Evolutionary conservation across 306 rosid genomes (phyloP).

Genomic region (Medicago arabica): DNA sequence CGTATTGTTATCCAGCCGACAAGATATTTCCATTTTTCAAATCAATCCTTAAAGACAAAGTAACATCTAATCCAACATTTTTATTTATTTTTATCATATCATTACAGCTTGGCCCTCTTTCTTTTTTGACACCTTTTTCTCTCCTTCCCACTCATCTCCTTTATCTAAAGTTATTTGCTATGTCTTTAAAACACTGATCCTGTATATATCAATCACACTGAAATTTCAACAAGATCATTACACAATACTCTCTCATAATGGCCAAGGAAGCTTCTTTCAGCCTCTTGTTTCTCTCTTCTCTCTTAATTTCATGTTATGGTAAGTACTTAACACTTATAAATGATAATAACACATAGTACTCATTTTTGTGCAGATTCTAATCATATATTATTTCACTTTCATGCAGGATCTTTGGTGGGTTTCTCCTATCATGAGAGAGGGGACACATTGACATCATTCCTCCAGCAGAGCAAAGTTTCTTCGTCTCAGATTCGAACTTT

Average conservation of each 20-base stretch:
- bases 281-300: slow-evolving; percentile 62
- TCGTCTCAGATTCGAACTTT: slow-evolving; percentile 58
- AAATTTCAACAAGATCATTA: slow-evolving; percentile 37
- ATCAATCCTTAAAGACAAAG: slow-evolving; percentile 69
- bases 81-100: slow-evolving; percentile 45
- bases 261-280: slow-evolving; percentile 60
- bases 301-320: slow-evolving; percentile 67
- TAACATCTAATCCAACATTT: slow-evolving; percentile 43
- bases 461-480: slow-evolving; percentile 49
- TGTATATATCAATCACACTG: slow-evolving; percentile 46
- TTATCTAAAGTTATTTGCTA: slow-evolving; percentile 48
- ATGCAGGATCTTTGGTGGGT: slow-evolving; percentile 64
- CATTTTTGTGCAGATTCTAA: slow-evolving; percentile 3
- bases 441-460: slow-evolving; percentile 45
- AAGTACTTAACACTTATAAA: slow-evolving; percentile 43
- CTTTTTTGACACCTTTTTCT: slow-evolving; percentile 46
- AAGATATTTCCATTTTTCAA: slow-evolving; percentile 34
- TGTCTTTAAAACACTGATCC: slow-evolving; percentile 57
- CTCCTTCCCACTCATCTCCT: slow-evolving; percentile 44
- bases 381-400: slow-evolving; percentile 1
- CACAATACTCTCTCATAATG: slow-evolving; percentile 52
- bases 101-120: slow-evolving; percentile 47
- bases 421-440: slow-evolving; percentile 56
- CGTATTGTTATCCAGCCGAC: slow-evolving; percentile 20
- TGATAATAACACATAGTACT: slow-evolving; percentile 23